Percentiles rank a stretch among this genome's conserved stretches.
Conservation (phyloP, 1,284 basidiomycete species). For the Lignosus rhinocerotis region DNA sequence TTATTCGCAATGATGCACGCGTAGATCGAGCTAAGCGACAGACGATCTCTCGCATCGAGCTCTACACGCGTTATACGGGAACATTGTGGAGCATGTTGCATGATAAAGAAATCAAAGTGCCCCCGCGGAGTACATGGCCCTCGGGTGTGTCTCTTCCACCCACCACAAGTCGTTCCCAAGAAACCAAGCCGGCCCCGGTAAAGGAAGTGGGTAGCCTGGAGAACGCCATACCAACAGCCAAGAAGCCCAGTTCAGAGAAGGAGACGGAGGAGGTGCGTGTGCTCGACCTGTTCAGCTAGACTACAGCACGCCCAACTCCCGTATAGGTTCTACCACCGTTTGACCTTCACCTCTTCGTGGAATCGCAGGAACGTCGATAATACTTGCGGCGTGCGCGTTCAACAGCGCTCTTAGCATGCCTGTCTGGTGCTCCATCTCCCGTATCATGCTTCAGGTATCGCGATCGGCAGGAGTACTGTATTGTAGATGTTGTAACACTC, state of each 20-base stretch:
- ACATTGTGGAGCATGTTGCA: constrained; percentile 57
- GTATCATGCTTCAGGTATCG: no score
- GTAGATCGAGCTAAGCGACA: constrained; percentile 53
- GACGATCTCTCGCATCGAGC: constrained; percentile 60
- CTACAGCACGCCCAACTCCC: neutral
- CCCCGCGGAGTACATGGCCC: constrained; percentile 45
- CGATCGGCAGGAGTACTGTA: neutral
- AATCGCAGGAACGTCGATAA: constrained; percentile 7
- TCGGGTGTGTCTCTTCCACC: constrained; percentile 35
- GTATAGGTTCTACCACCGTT: constrained; percentile 19
- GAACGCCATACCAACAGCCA: constrained; percentile 9
- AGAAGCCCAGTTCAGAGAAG: constrained; percentile 15
- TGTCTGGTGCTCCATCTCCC: no score
- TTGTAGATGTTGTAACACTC: neutral
- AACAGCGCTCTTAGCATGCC: neutral
- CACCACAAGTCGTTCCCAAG: neutral
- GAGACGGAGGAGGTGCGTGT: constrained; percentile 17
- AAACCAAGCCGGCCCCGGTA: neutral
- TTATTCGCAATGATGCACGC: neutral
- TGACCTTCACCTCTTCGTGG: constrained; percentile 15
- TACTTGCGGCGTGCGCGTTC: neutral
- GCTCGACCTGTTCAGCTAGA: neutral
- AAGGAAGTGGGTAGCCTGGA: constrained; percentile 12
- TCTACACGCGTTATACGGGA: constrained; percentile 60
- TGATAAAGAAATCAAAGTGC: constrained; percentile 47